phyloP scores from a whole-genome alignment of 495 filamentous ascomycete genomes.

The Lasiosphaeria miniovina region DNA sequence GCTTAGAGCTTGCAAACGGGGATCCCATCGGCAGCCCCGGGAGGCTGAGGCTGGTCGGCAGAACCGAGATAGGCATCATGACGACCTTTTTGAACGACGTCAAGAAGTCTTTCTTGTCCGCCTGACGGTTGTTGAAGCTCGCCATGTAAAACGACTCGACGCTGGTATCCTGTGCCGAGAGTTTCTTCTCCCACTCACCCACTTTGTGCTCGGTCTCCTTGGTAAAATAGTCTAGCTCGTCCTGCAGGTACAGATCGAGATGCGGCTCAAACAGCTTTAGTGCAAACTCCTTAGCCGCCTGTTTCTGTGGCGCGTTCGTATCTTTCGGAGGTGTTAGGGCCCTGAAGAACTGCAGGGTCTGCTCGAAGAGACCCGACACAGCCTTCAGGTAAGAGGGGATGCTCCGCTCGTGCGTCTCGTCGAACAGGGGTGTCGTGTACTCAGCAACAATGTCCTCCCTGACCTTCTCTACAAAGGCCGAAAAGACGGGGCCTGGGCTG shows the following conservation, averaged over 20 bases:
- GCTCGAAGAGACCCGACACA: slow-evolving; percentile 81
- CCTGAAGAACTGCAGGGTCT: slow-evolving; percentile 71
- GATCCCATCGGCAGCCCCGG: slow-evolving; percentile 50
- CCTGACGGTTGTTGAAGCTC: slow-evolving; percentile 80
- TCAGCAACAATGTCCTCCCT: slow-evolving; percentile 81
- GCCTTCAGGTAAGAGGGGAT: slow-evolving; percentile 81
- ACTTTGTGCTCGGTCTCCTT: slow-evolving; percentile 72
- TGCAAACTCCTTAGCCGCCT: slow-evolving; percentile 58
- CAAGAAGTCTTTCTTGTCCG: slow-evolving; percentile 93
- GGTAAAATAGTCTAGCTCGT: slow-evolving; percentile 86
- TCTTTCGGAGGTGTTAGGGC: slow-evolving; percentile 56
- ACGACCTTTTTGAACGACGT: slow-evolving; percentile 98
- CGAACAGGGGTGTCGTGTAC: slow-evolving; percentile 81
- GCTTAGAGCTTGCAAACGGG: slow-evolving; percentile 44
- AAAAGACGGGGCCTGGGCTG: slow-evolving; percentile 64
- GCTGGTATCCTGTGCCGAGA: slow-evolving; percentile 85
- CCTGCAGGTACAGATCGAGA: slow-evolving; percentile 86
- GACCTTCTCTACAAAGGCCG: slow-evolving; percentile 75
- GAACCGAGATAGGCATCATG: slow-evolving; percentile 93
- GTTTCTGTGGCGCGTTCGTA: slow-evolving; percentile 21
- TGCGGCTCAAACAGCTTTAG: slow-evolving; percentile 81
- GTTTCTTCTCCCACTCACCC: slow-evolving; percentile 81
- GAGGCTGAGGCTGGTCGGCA: slow-evolving; percentile 53
- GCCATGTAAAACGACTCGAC: slow-evolving; percentile 94
- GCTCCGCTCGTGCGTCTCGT: slow-evolving; percentile 78